Evolutionary conservation across 805 yeast species (phyloP), one percentile per base, ranked within the genome.

Genomic region (Metschnikowia cubensis): DNA sequence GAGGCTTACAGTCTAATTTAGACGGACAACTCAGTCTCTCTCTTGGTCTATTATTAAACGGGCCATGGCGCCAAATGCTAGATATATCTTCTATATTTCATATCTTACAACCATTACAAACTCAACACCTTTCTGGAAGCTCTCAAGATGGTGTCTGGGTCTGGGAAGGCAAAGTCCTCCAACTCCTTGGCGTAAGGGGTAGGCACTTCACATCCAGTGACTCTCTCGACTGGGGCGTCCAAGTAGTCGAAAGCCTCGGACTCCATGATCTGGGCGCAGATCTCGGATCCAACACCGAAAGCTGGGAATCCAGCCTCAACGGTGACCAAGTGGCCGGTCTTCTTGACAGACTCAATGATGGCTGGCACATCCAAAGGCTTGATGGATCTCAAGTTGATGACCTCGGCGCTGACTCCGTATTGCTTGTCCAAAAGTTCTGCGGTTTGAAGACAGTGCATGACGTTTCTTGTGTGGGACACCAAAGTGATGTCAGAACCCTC

Each of bases 81-180:
- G 31, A 35, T 43, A 36, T 32, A 43, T 43, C 33, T 43, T 35
- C 39, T 35, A 17, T 22, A n/a, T 34, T 44, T 20, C 37, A 29
- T 35, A 29, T 36, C n/a, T n/a, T 44, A 36, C 31, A 29, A 31
- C 37, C 51, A 31, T 60, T 82, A 83, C 68, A 85, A 76, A 47
- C 89, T 82, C 71, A 87, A 77, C 42, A 85, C 91, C 72, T 85
- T 86, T 75, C 84, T 88, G 59, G 81, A 80, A 59, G 90, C 97
- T 80, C 90, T 86, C 67, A 87, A 81, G 63, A 94, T 87, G 58
- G 90, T 82, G 66, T 88, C 92, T 50, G 88, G 80, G 70, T 91
- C 96, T 73, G 99, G 99, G 97, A 94, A 94, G 50, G 98, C 97
- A 68, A 94, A 88, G 76, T 87, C 95, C 83, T 94, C 99, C 69